Evolutionary conservation across 2,329 filamentous ascomycete species (phyloP).

Genomic region (Fusarium torulosum): DNA sequence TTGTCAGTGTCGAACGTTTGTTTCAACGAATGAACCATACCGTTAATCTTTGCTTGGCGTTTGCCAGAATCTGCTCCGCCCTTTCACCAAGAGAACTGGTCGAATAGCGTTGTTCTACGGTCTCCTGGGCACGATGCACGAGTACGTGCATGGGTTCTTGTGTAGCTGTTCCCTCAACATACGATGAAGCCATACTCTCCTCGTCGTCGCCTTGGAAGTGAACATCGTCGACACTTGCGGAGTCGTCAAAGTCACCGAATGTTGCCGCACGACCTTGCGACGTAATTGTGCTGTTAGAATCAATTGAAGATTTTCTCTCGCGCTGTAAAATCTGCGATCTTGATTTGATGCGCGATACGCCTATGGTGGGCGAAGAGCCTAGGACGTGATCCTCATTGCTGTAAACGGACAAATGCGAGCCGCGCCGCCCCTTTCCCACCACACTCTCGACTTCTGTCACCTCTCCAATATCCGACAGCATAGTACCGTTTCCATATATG

Average conservation of each 20-base stretch:
- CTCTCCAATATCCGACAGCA: constrained; percentile 75
- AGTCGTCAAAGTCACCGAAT: constrained; percentile 73
- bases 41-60: constrained; percentile 89
- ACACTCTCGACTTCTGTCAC: constrained; percentile 67
- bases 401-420: constrained; percentile 52
- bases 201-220: constrained; percentile 77
- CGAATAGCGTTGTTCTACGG: constrained; percentile 71
- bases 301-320: constrained; percentile 67
- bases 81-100: constrained; percentile 82
- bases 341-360: constrained; percentile 59
- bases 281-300: constrained; percentile 72
- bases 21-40: constrained; percentile 63
- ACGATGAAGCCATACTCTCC: constrained; percentile 72
- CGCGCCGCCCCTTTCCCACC: constrained; percentile 57
- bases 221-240: constrained; percentile 72
- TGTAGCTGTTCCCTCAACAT: constrained; percentile 60
- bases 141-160: constrained; percentile 34
- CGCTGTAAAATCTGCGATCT: constrained; percentile 59
- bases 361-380: constrained; percentile 61
- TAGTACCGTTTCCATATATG: constrained; percentile 77
- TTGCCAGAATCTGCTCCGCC: constrained; percentile 90
- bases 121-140: constrained; percentile 30
- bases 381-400: constrained; percentile 54
- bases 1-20: constrained; percentile 27
- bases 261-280: constrained; percentile 61